These are phyloP conservation scores for Obelidium mucronatum DNA, from an alignment of 192 early-diverging fungal genomes.

Conservation along the genomic window DNA sequence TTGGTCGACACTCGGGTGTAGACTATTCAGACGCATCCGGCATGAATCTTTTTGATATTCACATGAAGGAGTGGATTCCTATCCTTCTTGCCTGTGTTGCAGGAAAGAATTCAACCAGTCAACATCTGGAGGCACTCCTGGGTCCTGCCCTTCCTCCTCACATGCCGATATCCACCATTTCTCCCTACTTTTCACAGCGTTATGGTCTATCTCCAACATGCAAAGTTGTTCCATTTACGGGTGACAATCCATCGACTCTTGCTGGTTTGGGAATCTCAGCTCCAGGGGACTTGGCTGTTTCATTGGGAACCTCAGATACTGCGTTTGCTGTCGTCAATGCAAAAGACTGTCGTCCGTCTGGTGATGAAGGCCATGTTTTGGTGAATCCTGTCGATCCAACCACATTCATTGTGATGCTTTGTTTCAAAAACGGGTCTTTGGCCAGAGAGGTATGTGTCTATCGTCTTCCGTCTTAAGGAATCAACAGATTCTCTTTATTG, in stretches of 20 bases:
- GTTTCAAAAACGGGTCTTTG: conserved; percentile 89
- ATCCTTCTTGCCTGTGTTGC: conserved; percentile 50
- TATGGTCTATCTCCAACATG: conserved; percentile 63
- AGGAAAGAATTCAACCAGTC: conserved; percentile 37
- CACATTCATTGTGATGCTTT: conserved; percentile 78
- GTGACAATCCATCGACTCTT: conserved; percentile 79
- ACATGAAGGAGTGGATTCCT: conserved; percentile 61
- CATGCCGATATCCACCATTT: conserved; percentile 35
- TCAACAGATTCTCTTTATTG: neutral
- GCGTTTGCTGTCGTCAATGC: conserved; percentile 60
- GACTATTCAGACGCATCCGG: conserved; percentile 81
- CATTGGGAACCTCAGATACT: conserved; percentile 85
- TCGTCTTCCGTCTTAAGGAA: neutral
- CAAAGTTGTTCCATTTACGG: conserved; percentile 51
- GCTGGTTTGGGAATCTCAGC: conserved; percentile 58
- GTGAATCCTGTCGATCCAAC: conserved; percentile 68
- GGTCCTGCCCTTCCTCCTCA: conserved; percentile 53
- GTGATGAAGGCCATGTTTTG: conserved; percentile 60
- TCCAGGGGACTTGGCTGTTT: conserved; percentile 68
- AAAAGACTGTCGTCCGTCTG: conserved; percentile 42
- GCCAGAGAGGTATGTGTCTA: conserved; percentile 59
- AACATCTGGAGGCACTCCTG: conserved; percentile 51
- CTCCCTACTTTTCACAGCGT: conserved; percentile 65
- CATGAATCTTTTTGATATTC: conserved; percentile 81
- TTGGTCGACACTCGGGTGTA: conserved; percentile 62